phyloP scores from a whole-genome alignment of 495 filamentous ascomycete species.

The Diplogelasinospora grovesii region DNA sequence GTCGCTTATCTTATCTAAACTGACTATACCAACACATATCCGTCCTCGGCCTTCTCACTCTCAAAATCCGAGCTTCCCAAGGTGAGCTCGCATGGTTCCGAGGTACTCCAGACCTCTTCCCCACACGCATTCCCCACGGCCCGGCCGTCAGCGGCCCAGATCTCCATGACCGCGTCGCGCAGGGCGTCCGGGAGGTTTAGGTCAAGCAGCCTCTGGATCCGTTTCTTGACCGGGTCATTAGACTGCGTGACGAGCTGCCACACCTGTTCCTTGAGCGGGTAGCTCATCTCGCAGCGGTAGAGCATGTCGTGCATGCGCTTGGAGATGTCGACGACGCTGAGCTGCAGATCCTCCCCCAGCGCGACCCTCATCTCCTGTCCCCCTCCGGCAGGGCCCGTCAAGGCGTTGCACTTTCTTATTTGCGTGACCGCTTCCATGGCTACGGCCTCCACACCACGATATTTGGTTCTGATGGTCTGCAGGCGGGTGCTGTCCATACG shows the following conservation, averaged over 20 bases:
- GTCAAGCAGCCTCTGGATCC: conserved; percentile 26
- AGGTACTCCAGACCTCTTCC: conserved; percentile 14
- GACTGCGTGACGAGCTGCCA: conserved; percentile 26
- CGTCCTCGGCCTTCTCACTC: too few species aligned
- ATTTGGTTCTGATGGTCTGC: too few species aligned
- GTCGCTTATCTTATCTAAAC: too few species aligned
- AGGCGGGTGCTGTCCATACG: too few species aligned
- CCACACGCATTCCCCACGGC: conserved; percentile 10
- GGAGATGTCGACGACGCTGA: conserved; percentile 26
- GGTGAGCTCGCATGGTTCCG: too few species aligned
- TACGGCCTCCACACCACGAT: too few species aligned
- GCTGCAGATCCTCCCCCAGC: conserved; percentile 29
- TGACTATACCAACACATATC: too few species aligned
- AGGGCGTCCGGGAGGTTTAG: conserved; percentile 28
- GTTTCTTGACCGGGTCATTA: conserved; percentile 13
- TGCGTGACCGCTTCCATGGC: too few species aligned
- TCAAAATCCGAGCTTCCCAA: too few species aligned
- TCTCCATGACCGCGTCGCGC: conserved; percentile 37
- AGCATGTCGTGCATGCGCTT: conserved; percentile 27
- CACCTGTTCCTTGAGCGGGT: conserved; percentile 34
- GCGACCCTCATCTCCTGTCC: too few species aligned
- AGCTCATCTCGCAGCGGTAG: conserved; percentile 35
- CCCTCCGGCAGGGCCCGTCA: too few species aligned
- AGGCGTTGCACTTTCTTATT: too few species aligned
- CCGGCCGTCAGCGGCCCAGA: conserved; percentile 35